Conservation (phyloP, 306 rosid species). For the Glycine soja region DNA sequence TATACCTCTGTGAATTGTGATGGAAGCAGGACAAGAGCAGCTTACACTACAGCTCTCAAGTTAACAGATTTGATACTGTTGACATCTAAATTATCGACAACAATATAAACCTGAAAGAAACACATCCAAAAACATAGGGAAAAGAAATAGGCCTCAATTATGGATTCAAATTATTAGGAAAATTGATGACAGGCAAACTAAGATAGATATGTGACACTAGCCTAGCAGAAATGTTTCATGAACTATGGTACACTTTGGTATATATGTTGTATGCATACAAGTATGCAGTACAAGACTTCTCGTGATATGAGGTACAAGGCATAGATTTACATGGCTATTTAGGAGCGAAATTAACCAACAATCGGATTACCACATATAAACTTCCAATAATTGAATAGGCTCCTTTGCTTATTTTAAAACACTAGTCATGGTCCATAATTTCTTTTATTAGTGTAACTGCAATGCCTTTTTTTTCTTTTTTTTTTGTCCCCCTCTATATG, state of each 20-base stretch:
- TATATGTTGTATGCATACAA: neutral
- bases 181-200: constrained; percentile 30
- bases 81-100: constrained; percentile 73
- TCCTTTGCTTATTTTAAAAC: neutral
- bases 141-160: neutral
- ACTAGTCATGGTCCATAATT: neutral
- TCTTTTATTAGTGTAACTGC: neutral
- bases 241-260: neutral
- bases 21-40: constrained; percentile 92
- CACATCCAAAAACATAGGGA: constrained; percentile 17
- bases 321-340: neutral
- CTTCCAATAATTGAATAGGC: constrained; percentile 8
- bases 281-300: neutral
- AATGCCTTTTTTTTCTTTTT: neutral
- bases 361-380: neutral
- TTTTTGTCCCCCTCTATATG: neutral
- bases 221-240: neutral
- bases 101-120: constrained; percentile 68
- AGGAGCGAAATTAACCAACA: neutral
- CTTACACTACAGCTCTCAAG: constrained; percentile 82
- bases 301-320: neutral
- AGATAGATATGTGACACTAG: constrained; percentile 17
- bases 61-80: constrained; percentile 66
- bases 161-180: constrained; percentile 3
- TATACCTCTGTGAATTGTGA: constrained; percentile 79